These are phyloP conservation scores for Terana coerulea DNA, from an alignment of 768 basidiomycete genomes.

Conservation along the genomic window DNA sequence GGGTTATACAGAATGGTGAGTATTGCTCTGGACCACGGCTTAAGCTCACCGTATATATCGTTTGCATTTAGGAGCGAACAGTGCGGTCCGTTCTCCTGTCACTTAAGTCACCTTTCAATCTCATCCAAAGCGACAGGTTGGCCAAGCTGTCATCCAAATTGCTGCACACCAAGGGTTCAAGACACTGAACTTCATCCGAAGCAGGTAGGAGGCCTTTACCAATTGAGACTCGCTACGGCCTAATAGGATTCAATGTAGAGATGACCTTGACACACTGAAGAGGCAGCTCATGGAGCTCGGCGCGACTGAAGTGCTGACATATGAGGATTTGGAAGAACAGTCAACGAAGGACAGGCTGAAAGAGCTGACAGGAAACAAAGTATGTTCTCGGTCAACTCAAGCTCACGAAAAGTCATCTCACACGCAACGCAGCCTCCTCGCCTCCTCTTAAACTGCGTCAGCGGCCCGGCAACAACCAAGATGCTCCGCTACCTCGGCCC, in stretches of 20 bases:
- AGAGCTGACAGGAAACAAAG: constrained; percentile 63
- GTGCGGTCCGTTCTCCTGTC: constrained; percentile 51
- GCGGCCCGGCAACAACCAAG: constrained; percentile 62
- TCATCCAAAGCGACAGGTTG: constrained; percentile 46
- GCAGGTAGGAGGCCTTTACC: constrained; percentile 41
- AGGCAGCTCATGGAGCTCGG: constrained; percentile 55
- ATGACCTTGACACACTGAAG: constrained; percentile 48
- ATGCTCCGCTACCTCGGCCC: constrained; percentile 69
- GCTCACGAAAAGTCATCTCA: too few species aligned
- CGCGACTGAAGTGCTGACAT: constrained; percentile 74
- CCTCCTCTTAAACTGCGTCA: constrained; percentile 54
- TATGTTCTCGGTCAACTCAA: constrained; percentile 28
- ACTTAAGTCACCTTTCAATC: not conserved
- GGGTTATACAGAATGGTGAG: constrained; percentile 83
- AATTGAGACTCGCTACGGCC: not conserved
- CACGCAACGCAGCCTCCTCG: constrained; percentile 33
- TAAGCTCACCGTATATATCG: not conserved
- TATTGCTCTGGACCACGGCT: not conserved
- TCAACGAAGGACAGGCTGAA: constrained; percentile 49
- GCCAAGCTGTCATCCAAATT: constrained; percentile 84
- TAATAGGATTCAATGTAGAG: constrained; percentile 32
- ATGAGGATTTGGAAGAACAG: constrained; percentile 66
- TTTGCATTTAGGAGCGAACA: constrained; percentile 41
- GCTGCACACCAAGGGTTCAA: constrained; percentile 67
- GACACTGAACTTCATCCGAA: constrained; percentile 79